Conservation (phyloP, 2,329 filamentous ascomycete species). For the Colletotrichum coccodes region DNA sequence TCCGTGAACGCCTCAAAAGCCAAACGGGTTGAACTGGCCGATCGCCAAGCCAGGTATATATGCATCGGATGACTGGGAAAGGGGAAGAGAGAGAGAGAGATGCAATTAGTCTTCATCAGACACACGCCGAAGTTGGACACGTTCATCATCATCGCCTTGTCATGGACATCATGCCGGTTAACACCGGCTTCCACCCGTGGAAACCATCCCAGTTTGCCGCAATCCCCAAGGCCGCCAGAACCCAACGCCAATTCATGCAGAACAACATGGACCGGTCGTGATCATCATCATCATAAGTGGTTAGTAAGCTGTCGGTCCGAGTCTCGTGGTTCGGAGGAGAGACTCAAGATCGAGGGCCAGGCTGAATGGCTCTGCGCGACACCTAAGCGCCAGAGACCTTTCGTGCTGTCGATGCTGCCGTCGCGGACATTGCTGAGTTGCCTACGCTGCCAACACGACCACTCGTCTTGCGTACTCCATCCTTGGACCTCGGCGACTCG, state of each 20-base stretch:
- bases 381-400: conserved; percentile 63
- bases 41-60: conserved; percentile 27
- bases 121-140: too few relatives aligned
- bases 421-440: conserved; percentile 50
- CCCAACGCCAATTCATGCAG: conserved; percentile 56
- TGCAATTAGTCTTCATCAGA: conserved; percentile 17
- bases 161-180: conserved; percentile 28
- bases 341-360: conserved; percentile 18
- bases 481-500: conserved; percentile 62
- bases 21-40: conserved; percentile 20
- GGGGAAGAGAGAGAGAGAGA: conserved; percentile 21
- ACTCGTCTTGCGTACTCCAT: conserved; percentile 73
- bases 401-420: conserved; percentile 56
- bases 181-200: conserved; percentile 23
- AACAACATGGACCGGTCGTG: conserved; percentile 52
- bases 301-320: conserved; percentile 36
- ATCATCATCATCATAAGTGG: conserved; percentile 54
- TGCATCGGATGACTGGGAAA: conserved; percentile 27
- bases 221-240: conserved; percentile 32
- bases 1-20: conserved; percentile 23
- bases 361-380: conserved; percentile 34
- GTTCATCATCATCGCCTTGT: conserved; percentile 28
- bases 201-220: conserved; percentile 27
- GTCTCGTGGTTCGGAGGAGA: conserved; percentile 4
- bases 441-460: conserved; percentile 71